Base-by-base conservation (phyloP, 306 rosid species). In the Lotus japonicus region DNA sequence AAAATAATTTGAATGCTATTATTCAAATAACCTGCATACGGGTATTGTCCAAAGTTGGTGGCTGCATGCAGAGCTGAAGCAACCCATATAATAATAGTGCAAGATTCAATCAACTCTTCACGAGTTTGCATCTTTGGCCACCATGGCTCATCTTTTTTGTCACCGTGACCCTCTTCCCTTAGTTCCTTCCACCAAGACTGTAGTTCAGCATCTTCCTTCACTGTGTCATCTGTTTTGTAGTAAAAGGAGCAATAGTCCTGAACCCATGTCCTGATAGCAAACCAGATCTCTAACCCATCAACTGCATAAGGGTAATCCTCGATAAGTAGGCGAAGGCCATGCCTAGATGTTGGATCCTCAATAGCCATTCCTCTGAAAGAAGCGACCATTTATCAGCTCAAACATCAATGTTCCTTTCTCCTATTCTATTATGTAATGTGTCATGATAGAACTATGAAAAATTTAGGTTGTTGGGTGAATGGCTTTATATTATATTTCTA, bases 111-210 rank as follows among this genome's bases (percentile, higher is more conserved):
- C 3, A 86, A 53, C 3, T 86, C 84, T 21, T 77, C 46, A 1
- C 48, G 7, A 1, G 67, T 86, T 11, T 84, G 64, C 87, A 86
- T 77, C 17, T 75, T 81, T 18, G 87, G 85, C 92, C 92, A 86
- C 92, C 89, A 81, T 5, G 79, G 67, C 52, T 86, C 82, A 4
- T 84, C n/a, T 77, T 86, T 84, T 84, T 77, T 81, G 80, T 86
- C 89, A 14, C 86, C 85, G 7, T 86, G 89, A 16, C 92, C 92
- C 16, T 58, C 43, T 17, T 81, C 84, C 56, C 71, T 68, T 28
- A 86, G 31, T 44, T 86, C 92, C 55, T 81, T 77, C 92, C 92
- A 86, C 92, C 92, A 86, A 23, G 75, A 55, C 57, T 82, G 87
- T 10, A 84, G 89, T 45, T 86, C 89, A 5, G 0, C 0, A 15